phyloP scores from a whole-genome alignment of 2,329 filamentous ascomycete genomes.

The Tolypocladium tundrense region DNA sequence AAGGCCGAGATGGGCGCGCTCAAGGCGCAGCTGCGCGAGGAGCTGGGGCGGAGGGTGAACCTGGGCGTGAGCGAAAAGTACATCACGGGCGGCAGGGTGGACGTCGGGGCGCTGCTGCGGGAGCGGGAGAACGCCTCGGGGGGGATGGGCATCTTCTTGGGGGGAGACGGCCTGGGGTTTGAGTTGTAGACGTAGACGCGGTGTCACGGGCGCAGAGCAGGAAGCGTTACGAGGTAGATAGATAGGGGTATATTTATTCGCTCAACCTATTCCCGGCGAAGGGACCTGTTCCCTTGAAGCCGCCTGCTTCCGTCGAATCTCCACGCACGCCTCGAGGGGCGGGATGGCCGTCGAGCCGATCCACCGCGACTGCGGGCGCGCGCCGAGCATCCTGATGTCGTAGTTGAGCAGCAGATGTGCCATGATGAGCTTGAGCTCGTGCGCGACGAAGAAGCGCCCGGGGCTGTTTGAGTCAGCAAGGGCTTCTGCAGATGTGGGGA shows the following conservation, averaged over 20 bases:
- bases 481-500: background rate
- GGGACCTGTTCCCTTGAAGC: background rate
- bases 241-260: background rate
- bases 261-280: background rate
- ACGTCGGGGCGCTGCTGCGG: constrained; percentile 61
- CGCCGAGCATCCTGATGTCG: constrained; percentile 32
- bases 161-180: constrained; percentile 23
- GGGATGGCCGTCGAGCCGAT: constrained; percentile 31
- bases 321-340: constrained; percentile 13
- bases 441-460: constrained; percentile 45
- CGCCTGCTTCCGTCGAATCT: constrained; percentile 10
- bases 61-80: constrained; percentile 82
- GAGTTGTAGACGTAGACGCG: background rate
- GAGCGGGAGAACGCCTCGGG: constrained; percentile 41
- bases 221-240: background rate
- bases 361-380: constrained; percentile 30
- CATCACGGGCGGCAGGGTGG: constrained; percentile 72
- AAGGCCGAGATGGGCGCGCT: constrained; percentile 66
- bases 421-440: constrained; percentile 45
- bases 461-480: constrained; percentile 21
- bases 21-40: constrained; percentile 59
- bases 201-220: no score
- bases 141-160: constrained; percentile 24
- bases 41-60: constrained; percentile 68
- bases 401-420: constrained; percentile 41